Conservation (phyloP, 208 protist genomes). For the Leishmania major region DNA sequence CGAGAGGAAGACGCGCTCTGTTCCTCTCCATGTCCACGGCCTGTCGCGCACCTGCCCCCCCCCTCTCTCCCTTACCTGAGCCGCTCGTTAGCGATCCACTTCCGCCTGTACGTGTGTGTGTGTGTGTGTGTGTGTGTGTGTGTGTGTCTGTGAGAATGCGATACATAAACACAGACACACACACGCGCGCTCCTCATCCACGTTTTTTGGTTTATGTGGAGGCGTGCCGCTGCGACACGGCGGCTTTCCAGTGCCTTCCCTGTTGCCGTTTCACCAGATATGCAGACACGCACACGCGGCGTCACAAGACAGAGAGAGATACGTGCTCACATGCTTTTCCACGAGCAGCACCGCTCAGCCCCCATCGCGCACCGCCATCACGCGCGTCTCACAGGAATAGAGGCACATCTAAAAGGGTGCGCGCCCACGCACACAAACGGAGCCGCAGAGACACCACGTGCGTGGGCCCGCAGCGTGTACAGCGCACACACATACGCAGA, state of each 20-base stretch:
- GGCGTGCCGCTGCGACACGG: neutral
- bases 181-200: neutral
- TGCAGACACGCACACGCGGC: neutral
- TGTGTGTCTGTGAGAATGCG: neutral
- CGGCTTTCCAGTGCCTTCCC: neutral
- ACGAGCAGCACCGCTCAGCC: no score
- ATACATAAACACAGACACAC: neutral
- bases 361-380: no score
- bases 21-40: neutral
- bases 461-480: neutral
- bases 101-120: neutral
- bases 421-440: neutral
- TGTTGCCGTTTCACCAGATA: neutral
- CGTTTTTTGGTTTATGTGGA: neutral
- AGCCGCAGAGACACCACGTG: neutral
- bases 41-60: neutral
- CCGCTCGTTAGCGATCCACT: neutral
- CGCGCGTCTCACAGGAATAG: neutral
- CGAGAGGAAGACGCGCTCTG: neutral
- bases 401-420: neutral
- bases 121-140: neutral
- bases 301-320: neutral
- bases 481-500: neutral
- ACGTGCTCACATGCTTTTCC: no score
- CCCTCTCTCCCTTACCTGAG: neutral